A percentile compares a stretch with the other conserved stretches of the same genome.
These are phyloP conservation scores for Wickerhamiella dianesei DNA, from an alignment of 805 yeast species.

Conservation along the genomic window DNA sequence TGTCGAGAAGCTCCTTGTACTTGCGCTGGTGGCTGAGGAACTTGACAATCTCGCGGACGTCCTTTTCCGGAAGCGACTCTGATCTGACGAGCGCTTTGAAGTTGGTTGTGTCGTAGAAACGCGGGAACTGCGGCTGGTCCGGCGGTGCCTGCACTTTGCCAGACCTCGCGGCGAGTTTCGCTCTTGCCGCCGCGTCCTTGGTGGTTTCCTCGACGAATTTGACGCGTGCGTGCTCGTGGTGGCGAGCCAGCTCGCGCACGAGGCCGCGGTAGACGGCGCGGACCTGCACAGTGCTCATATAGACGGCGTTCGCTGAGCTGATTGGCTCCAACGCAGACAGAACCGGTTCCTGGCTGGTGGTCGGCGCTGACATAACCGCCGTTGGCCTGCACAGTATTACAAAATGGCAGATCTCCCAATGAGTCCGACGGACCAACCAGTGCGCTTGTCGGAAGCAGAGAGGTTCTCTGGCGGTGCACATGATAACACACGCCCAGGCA, in stretches of 20 bases:
- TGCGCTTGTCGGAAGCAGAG: too few relatives aligned
- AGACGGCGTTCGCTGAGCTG: not conserved
- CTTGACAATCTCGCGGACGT: slow-evolving; percentile 35
- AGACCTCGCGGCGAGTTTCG: not conserved
- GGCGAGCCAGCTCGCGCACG: slow-evolving; percentile 1
- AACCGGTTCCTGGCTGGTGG: too few relatives aligned
- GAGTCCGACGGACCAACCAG: too few relatives aligned
- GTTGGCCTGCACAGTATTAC: not conserved
- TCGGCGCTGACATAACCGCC: too few relatives aligned
- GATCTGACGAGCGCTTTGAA: slow-evolving; percentile 10
- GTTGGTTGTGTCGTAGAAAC: slow-evolving; percentile 11
- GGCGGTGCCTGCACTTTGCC: not conserved
- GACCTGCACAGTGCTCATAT: not conserved
- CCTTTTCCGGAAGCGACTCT: slow-evolving; percentile 5
- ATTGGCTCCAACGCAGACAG: too few relatives aligned
- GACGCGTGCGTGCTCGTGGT: not conserved
- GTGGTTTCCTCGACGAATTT: not conserved
- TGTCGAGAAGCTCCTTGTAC: slow-evolving; percentile 63
- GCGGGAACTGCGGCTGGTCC: not conserved
- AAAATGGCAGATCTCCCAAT: too few relatives aligned
- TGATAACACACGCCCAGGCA: too few relatives aligned
- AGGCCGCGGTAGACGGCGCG: not conserved
- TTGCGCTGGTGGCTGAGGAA: slow-evolving; percentile 61
- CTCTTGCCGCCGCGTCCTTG: not conserved
- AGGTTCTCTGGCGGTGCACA: too few relatives aligned